These are phyloP conservation scores for Sporothrix brasiliensis DNA, from an alignment of 2,329 filamentous ascomycete species.

Conservation along the genomic window DNA sequence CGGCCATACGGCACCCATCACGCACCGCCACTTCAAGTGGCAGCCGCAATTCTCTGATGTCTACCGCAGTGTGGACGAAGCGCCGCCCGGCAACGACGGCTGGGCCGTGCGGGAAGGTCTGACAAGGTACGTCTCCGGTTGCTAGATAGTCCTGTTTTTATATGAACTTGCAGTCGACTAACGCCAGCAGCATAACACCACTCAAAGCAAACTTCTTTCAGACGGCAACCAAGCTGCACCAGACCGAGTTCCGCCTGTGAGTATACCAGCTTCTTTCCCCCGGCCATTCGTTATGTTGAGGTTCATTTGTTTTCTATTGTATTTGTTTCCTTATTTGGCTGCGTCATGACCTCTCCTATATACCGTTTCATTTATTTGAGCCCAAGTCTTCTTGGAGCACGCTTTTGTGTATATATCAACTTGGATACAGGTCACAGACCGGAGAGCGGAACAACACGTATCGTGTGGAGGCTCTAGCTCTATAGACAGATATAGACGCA, in stretches of 20 bases:
- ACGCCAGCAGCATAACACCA: slow-evolving; percentile 71
- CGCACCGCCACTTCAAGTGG: slow-evolving; percentile 93
- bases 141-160: not conserved
- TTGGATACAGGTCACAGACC: not conserved
- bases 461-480: slow-evolving; percentile 27
- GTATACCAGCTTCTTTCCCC: slow-evolving; percentile 51
- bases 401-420: not conserved
- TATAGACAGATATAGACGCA: slow-evolving; percentile 34
- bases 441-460: slow-evolving; percentile 5
- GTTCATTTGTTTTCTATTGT: not conserved
- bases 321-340: not conserved
- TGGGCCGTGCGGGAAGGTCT: slow-evolving; percentile 88
- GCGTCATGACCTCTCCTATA: not conserved
- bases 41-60: slow-evolving; percentile 84
- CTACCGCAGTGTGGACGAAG: slow-evolving; percentile 80
- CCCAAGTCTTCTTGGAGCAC: not conserved
- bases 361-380: not conserved
- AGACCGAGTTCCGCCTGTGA: slow-evolving; percentile 81
- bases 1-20: slow-evolving; percentile 26
- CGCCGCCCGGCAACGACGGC: slow-evolving; percentile 81
- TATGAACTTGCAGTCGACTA: not conserved
- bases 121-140: slow-evolving; percentile 64
- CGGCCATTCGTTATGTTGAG: not conserved
- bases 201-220: slow-evolving; percentile 93
- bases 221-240: slow-evolving; percentile 61